Conservation (phyloP, 768 basidiomycete species). For the Galerina marginata region DNA sequence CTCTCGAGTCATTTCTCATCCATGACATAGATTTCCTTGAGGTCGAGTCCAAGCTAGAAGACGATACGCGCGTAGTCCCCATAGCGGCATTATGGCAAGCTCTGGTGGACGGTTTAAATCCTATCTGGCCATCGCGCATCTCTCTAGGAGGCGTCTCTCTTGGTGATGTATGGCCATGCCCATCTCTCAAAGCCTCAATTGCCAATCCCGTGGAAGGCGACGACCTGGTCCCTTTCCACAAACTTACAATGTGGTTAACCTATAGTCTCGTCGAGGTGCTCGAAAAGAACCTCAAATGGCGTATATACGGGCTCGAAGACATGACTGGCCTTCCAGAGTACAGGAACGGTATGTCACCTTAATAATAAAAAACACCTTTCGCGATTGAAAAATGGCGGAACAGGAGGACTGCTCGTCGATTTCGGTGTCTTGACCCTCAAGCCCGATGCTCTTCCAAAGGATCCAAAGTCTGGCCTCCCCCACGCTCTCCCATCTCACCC, state of each 20-base stretch:
- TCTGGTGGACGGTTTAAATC: constrained; percentile 80
- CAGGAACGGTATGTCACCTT: constrained; percentile 71
- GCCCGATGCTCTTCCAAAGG: constrained; percentile 55
- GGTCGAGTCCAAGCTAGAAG: constrained; percentile 51
- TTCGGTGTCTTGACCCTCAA: constrained; percentile 79
- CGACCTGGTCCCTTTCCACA: constrained; percentile 92
- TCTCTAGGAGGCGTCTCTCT: constrained; percentile 71
- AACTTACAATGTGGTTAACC: constrained; percentile 92
- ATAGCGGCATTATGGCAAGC: constrained; percentile 81
- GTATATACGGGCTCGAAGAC: constrained; percentile 79
- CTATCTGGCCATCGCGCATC: constrained; percentile 88
- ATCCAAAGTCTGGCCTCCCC: constrained; percentile 58
- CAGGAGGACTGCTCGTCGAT: constrained; percentile 89
- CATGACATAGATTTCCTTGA: constrained; percentile 67
- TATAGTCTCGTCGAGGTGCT: constrained; percentile 89
- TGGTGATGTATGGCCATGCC: constrained; percentile 95
- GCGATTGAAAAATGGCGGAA: neutral
- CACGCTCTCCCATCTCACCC: constrained; percentile 78
- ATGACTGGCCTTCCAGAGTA: constrained; percentile 96
- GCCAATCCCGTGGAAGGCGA: constrained; percentile 53
- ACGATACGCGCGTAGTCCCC: constrained; percentile 57
- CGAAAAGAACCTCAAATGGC: constrained; percentile 78
- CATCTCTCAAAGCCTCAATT: constrained; percentile 38
- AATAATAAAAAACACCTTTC: neutral
- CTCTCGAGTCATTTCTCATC: neutral